Conservation (phyloP, 2,329 filamentous ascomycete species). For the Pezicula rhizophila region DNA sequence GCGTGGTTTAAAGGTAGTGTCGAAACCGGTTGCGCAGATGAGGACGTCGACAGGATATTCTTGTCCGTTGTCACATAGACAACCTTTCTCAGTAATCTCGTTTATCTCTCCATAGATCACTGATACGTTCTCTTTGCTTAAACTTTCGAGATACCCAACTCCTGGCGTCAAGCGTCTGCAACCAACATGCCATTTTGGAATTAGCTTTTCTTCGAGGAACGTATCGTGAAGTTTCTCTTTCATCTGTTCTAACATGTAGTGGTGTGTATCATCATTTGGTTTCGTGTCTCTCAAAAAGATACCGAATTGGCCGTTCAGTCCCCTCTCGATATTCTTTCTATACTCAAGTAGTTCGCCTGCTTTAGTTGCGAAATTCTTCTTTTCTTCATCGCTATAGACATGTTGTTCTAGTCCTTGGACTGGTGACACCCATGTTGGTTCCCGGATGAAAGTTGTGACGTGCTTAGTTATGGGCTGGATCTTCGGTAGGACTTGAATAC, state of each 20-base stretch:
- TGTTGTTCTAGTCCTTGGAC: constrained; percentile 36
- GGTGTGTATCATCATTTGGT: constrained; percentile 33
- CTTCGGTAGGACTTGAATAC: constrained; percentile 40
- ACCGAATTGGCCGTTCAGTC: constrained; percentile 37
- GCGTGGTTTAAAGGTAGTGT: constrained; percentile 19
- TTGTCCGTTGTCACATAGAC: constrained; percentile 22
- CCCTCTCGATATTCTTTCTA: constrained; percentile 36
- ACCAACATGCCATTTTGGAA: constrained; percentile 35
- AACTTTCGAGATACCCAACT: constrained; percentile 22
- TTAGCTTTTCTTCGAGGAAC: constrained; percentile 13
- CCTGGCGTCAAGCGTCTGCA: constrained; percentile 1
- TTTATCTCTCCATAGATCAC: constrained; percentile 18
- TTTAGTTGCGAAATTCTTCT: constrained; percentile 30
- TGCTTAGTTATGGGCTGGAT: constrained; percentile 36
- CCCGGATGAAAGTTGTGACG: constrained; percentile 41
- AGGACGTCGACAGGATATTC: constrained; percentile 24
- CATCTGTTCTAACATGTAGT: constrained; percentile 36
- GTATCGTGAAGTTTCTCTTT: constrained; percentile 29
- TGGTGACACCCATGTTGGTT: constrained; percentile 43
- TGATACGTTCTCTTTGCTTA: constrained; percentile 26
- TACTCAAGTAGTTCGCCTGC: constrained; percentile 32
- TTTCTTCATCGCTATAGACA: constrained; percentile 35
- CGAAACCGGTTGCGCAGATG: constrained; percentile 25
- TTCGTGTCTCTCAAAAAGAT: constrained; percentile 38
- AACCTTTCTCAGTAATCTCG: constrained; percentile 26